phyloP scores from a whole-genome alignment of 1,284 basidiomycete species.

The Puccinia polysora region DNA sequence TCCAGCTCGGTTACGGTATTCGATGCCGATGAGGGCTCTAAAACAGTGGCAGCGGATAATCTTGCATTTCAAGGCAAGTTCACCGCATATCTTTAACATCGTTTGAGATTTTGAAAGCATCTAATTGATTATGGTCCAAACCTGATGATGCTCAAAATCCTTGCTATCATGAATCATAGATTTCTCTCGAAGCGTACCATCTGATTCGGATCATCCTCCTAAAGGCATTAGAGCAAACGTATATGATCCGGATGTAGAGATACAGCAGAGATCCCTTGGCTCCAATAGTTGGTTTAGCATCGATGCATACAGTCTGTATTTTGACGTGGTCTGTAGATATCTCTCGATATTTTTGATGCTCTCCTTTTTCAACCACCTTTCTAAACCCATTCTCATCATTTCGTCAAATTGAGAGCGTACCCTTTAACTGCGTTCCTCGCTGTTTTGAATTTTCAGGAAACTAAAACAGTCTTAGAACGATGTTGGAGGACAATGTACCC shows the following conservation, averaged over 20 bases:
- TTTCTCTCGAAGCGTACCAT: constrained; percentile 3
- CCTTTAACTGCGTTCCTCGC: no score
- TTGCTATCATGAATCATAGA: not conserved
- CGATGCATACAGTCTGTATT: constrained; percentile 35
- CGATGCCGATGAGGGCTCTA: constrained; percentile 30
- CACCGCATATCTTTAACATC: not conserved
- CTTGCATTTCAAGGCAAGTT: constrained; percentile 31
- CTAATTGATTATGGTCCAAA: not conserved
- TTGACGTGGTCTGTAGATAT: constrained; percentile 28
- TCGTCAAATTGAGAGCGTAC: not conserved
- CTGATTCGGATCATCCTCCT: constrained; percentile 3
- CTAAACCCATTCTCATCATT: not conserved
- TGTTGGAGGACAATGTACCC: constrained; percentile 55
- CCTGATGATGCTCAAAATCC: not conserved
- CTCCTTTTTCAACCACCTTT: not conserved
- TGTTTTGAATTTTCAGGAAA: constrained; percentile 15
- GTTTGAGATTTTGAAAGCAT: no score
- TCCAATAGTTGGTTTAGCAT: constrained; percentile 34
- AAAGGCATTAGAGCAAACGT: not conserved
- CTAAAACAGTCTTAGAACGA: constrained; percentile 54
- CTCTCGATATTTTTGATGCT: not conserved
- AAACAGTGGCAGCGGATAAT: constrained; percentile 3
- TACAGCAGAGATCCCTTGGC: constrained; percentile 5
- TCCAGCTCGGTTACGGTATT: constrained; percentile 36
- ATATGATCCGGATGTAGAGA: constrained; percentile 36